These are phyloP conservation scores for Aulographum hederae DNA, from an alignment of 2,329 filamentous ascomycete genomes.

Conservation along the genomic window DNA sequence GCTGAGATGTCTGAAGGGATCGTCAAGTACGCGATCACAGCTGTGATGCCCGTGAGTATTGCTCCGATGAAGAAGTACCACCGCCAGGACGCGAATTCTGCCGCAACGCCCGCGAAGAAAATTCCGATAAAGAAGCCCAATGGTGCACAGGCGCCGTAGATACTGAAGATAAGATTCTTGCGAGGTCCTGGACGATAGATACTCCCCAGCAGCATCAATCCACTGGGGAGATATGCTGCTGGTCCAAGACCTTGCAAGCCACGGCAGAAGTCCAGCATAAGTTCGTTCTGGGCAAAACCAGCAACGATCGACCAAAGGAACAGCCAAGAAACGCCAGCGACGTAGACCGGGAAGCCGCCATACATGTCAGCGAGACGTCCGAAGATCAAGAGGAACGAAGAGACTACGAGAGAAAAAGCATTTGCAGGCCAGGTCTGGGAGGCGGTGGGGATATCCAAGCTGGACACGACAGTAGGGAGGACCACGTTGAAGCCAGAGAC, in stretches of 20 bases:
- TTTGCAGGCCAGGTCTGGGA: constrained; percentile 32
- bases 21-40: constrained; percentile 24
- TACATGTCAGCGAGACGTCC: constrained; percentile 32
- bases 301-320: constrained; percentile 14
- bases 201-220: constrained; percentile 14
- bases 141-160: constrained; percentile 32
- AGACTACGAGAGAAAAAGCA: constrained; percentile 30
- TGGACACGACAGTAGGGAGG: constrained; percentile 40
- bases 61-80: constrained; percentile 54
- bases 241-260: constrained; percentile 18
- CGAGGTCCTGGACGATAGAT: constrained; percentile 17
- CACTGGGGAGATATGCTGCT: constrained; percentile 15
- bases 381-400: constrained; percentile 30
- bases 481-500: constrained; percentile 51
- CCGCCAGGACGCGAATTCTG: constrained; percentile 36
- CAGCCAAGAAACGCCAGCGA: constrained; percentile 33
- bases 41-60: constrained; percentile 29
- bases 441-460: constrained; percentile 43
- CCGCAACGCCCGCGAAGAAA: constrained; percentile 40
- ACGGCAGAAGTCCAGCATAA: constrained; percentile 18
- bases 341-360: constrained; percentile 42
- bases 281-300: constrained; percentile 13
- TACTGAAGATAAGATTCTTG: constrained; percentile 17
- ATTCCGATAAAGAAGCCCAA: constrained; percentile 44
- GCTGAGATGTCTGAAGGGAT: constrained; percentile 30